A percentile compares a stretch with the other conserved stretches of the same genome.
Evolutionary conservation across 768 basidiomycete genomes (phyloP).

Genomic region (Collybiopsis luxurians): DNA sequence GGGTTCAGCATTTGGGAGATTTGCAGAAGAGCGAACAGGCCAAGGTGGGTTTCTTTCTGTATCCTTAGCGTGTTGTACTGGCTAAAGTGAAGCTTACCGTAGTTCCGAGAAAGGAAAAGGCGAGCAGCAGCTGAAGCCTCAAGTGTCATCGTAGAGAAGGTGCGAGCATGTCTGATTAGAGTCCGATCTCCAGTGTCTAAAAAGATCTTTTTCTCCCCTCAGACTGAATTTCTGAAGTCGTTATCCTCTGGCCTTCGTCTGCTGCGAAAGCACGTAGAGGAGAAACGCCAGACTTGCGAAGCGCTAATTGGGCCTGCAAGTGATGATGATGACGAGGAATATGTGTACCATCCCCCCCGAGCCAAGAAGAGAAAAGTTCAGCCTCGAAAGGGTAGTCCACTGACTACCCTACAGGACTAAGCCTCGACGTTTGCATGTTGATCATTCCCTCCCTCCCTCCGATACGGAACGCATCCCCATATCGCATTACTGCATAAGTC

Average conservation of each 20-base stretch:
- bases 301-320: not conserved
- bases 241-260: slow-evolving; percentile 54
- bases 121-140: slow-evolving; percentile 41
- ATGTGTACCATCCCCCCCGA: slow-evolving; percentile 4
- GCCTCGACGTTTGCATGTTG: not conserved
- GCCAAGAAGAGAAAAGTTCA: slow-evolving; percentile 1
- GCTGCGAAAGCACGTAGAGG: slow-evolving; percentile 58
- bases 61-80: not conserved
- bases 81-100: slow-evolving; percentile 7
- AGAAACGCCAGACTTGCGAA: slow-evolving; percentile 36
- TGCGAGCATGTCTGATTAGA: slow-evolving; percentile 23
- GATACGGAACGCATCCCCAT: too few species aligned
- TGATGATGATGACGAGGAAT: slow-evolving; percentile 4
- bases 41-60: slow-evolving; percentile 45
- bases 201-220: not conserved
- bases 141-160: slow-evolving; percentile 59
- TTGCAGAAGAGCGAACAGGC: slow-evolving; percentile 65
- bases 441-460: not conserved
- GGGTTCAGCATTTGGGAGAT: slow-evolving; percentile 64
- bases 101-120: slow-evolving; percentile 67
- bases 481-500: too few species aligned
- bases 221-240: slow-evolving; percentile 73
- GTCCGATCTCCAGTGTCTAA: not conserved
- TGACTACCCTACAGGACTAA: not conserved
- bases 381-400: not conserved